Evolutionary conservation across 306 rosid species (phyloP).

Genomic region (Hylodesmum podocarpum): DNA sequence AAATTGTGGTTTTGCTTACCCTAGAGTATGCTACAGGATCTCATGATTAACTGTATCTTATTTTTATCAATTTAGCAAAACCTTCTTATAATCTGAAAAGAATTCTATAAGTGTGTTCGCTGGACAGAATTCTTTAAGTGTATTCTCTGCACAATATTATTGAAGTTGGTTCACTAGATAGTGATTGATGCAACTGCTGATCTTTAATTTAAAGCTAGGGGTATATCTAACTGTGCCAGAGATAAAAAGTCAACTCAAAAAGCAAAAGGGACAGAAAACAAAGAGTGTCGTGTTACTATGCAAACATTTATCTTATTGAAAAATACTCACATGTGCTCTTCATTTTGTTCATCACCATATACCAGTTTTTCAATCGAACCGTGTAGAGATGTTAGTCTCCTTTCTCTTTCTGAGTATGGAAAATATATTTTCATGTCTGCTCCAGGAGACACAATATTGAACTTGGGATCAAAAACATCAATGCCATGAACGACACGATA

Average conservation of each 20-base stretch:
- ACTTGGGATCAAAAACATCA: conserved; percentile 78
- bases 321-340: conserved; percentile 62
- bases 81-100: background rate
- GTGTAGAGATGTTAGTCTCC: conserved; percentile 66
- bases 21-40: background rate
- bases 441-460: conserved; percentile 82
- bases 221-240: background rate
- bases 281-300: background rate
- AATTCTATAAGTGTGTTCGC: background rate
- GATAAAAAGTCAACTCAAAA: background rate
- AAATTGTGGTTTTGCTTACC: background rate
- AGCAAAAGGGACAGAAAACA: background rate
- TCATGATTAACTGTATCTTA: background rate
- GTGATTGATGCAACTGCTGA: background rate
- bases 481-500: conserved; percentile 78
- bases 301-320: background rate
- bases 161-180: background rate
- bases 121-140: background rate
- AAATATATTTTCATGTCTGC: conserved; percentile 69
- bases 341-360: conserved; percentile 65
- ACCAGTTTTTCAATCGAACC: conserved; percentile 56
- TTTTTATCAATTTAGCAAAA: background rate
- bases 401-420: conserved; percentile 55
- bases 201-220: background rate
- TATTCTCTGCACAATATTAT: background rate